These are phyloP conservation scores for Cyclotella sp. DNA, from an alignment of 108 stramenopile genomes.

Conservation along the genomic window DNA sequence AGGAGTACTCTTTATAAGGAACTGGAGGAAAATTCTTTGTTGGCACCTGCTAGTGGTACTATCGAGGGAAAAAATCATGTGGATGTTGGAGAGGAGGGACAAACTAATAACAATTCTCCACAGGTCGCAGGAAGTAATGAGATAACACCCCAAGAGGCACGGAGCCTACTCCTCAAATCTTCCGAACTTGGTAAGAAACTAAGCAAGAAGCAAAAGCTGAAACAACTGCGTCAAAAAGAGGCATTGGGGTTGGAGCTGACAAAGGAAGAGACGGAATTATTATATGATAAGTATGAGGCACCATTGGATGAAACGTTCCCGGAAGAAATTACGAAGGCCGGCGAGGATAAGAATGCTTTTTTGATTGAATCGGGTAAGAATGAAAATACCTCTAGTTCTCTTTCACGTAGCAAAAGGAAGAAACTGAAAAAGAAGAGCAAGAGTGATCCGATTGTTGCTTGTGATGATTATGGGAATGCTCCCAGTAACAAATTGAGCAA, in stretches of 20 bases:
- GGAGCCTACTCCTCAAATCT: slow-evolving; percentile 39
- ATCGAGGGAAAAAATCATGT: slow-evolving; percentile 22
- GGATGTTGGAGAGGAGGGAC: slow-evolving; percentile 8
- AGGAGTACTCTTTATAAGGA: slow-evolving; percentile 69
- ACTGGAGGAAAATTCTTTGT: slow-evolving; percentile 57
- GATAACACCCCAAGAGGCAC: slow-evolving; percentile 34
- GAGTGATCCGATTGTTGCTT: neutral
- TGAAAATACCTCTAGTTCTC: too few species aligned
- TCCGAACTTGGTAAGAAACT: slow-evolving; percentile 57
- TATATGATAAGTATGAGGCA: slow-evolving; percentile 62
- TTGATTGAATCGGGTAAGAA: too few species aligned
- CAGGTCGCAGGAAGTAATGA: slow-evolving; percentile 26
- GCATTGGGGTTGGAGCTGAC: slow-evolving; percentile 68
- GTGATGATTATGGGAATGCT: slow-evolving; percentile 10
- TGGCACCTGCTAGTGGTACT: slow-evolving; percentile 30
- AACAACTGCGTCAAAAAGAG: slow-evolving; percentile 71
- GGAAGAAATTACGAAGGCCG: slow-evolving; percentile 22
- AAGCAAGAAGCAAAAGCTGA: slow-evolving; percentile 77
- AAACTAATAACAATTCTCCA: slow-evolving; percentile 5
- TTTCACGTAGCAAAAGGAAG: slow-evolving; percentile 14
- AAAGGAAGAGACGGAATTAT: slow-evolving; percentile 69
- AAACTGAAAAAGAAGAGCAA: slow-evolving; percentile 32
- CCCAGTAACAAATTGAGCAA: neutral
- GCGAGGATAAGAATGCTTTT: slow-evolving; percentile 16
- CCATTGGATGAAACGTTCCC: slow-evolving; percentile 21